Base-by-base conservation (phyloP, 2,329 filamentous ascomycete species). In the Penicillium frequentans region DNA sequence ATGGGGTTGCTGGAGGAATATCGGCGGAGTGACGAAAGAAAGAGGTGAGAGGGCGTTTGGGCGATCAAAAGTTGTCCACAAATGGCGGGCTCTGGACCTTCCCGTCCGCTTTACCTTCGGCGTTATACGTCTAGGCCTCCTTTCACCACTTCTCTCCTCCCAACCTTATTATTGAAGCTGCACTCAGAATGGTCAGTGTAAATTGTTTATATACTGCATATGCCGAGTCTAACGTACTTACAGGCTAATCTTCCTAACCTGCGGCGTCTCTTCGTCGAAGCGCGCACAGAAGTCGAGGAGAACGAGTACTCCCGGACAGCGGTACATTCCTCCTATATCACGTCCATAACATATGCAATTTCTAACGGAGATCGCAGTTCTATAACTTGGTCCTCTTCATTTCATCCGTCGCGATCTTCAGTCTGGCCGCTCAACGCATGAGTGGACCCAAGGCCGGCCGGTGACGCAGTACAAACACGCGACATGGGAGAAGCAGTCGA, bases 301-400 rank as follows among this genome's bases (percentile, higher is more conserved):
- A 90, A 95, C 73, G 90, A 92, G 59, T 95, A 98, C 65, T 98
- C 95, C 14, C 84, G 95, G 64, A 96, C 88, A 76, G 95, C 95
- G 52, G 95, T 97, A 79, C 70, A 90, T 77, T 55, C 56, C 55
- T 31, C 23, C 14, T 23, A 14, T 39, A 31, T 24, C 35, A 14
- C 23, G 16, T 57, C 5, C 7, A 26, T 29, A 13, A 3, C 26
- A n/a, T 35, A 43, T 7, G n/a, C 3, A n/a, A 43, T 21, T 29
- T 13, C 58, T 68, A 33, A 69, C 35, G 21, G 10, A 7, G n/a
- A 9, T 16, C 14, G 23, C 49, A 75, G 95, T 99, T 99, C 75
- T 99, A 99, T 78, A 98, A 99, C 70, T 86, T 96, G 0, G 92
- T 97, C 1, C 81, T 98, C 2, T 99, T 98, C 79, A 93, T 99